Evolutionary conservation across 2,329 filamentous ascomycete species (phyloP), one percentile per base, ranked within the genome.

Genomic region (Fusarium stilboides): DNA sequence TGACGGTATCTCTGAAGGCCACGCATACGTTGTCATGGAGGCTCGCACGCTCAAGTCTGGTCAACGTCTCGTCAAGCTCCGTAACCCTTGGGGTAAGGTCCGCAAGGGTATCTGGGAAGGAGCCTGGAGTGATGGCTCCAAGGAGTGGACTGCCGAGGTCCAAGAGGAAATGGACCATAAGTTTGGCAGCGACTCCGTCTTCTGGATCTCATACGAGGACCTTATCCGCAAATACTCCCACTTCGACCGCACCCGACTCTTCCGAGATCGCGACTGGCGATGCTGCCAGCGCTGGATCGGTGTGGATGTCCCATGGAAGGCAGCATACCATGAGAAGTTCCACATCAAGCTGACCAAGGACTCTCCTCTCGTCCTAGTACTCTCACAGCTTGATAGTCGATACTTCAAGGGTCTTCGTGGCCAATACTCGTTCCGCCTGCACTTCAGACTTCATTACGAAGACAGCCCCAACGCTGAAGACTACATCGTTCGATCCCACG

Each of bases 141-240:
- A 87, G 74, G 87, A 90, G 72, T 89, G 88, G 83, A 89, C 87
- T 1, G 80, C 83, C 2, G 86, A 88, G 24, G 84, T 84, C 36
- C 85, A 88, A 50, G 79, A 84, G 59, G 87, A 89, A 75, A 83
- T 90, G 2, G 82, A 81, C 42, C 87, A 89, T 72, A 84, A 83
- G 31, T 90, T 90, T 58, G 87, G 88, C 22, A 87, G 86, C 66
- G 88, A 90, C 70, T 88, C 87, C 1, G 86, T 88, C 14, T 90
- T 90, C 72, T 90, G 88, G 88, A 89, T 90, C 61, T 83, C 86
- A 3, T 90, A 89, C 71, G 82, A 87, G 51, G 88, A 91, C 70
- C 81, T 91, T 53, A 83, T 91, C 14, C 84, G 85, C 66, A 90
- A 90, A 71, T 91, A 87, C 72, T 85, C 86, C 49, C 84, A 85